Evolutionary conservation across 75 land plant species (phyloP), one percentile per base, ranked within the genome.

Genomic region (Larix kaempferi): DNA sequence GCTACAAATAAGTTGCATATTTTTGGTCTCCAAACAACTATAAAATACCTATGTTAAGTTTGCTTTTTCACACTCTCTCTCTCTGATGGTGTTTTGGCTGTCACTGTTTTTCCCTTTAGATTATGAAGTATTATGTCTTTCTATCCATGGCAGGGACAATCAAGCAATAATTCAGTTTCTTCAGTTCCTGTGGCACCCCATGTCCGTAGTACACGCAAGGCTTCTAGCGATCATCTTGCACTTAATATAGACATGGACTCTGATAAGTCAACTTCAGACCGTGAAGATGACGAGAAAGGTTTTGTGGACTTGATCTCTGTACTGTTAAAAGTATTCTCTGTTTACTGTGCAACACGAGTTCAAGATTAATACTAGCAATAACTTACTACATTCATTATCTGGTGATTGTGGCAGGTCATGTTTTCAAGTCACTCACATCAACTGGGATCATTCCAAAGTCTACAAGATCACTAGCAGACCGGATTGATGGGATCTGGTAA

Each of bases 201-300:
- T 85, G 93, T 89, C 35, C 90, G 98, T 49, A 87, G 93, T 76
- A 76, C 86, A 63, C 91, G 98, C 37, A 94, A 94, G 78, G 81
- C 61, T 57, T 88, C 87, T 63, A 79, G 74, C 59, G 92, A 92
- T 80, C 95, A 97, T 65, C 79, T 92, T 78, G 91, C 89, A 16
- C 85, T 94, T 71, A 90, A 90, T 74, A 84, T 96, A 82, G 98
- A 92, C 78, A 57, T 61, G 16, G 93, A 92, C 72, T 41, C 81
- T 16, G 78, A 59, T 71, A 78, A 54, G 35, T 86, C 58, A 59
- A 80, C 73, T 21, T 74, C 82, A 71, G 89, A 86, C 69, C 84
- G 88, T 75, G 92, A 89, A 73, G 91, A 91, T 78, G 91, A 96
- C 67, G 99, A 97, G 56, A 97, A 97, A 95, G 94, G 99, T 97